These are phyloP conservation scores for Omphalotus guepiniiformis DNA, from an alignment of 768 basidiomycete genomes.

Conservation along the genomic window DNA sequence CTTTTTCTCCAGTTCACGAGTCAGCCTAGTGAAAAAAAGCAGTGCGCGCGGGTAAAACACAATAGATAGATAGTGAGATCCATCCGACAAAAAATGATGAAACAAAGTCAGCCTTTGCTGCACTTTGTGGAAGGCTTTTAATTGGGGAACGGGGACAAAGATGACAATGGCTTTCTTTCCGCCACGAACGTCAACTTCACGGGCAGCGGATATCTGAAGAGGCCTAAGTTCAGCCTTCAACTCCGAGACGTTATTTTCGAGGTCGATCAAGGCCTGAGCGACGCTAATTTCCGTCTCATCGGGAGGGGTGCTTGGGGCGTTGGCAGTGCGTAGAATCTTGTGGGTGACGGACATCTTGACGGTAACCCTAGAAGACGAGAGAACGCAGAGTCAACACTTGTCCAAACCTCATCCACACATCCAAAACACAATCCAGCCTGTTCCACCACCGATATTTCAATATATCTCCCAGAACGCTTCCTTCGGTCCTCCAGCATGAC, in stretches of 20 bases:
- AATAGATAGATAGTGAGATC: too few species aligned
- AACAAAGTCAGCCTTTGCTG: conserved; percentile 63
- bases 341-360: conserved; percentile 70
- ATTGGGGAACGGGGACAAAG: conserved; percentile 95
- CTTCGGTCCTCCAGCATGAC: conserved; percentile 19
- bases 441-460: conserved; percentile 22
- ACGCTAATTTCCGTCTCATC: conserved; percentile 89
- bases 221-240: conserved; percentile 94
- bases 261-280: conserved; percentile 94
- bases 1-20: conserved; percentile 99
- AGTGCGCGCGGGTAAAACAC: too few species aligned
- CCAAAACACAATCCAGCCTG: conserved; percentile 52
- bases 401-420: conserved; percentile 17
- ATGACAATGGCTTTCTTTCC: conserved; percentile 99
- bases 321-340: conserved; percentile 96
- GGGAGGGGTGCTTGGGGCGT: conserved; percentile 85
- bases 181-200: conserved; percentile 98
- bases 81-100: not conserved
- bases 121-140: conserved; percentile 98
- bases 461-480: conserved; percentile 14
- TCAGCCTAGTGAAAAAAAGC: conserved; percentile 59
- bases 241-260: conserved; percentile 97
- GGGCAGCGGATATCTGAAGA: conserved; percentile 96
- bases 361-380: conserved; percentile 29
- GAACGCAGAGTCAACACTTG: conserved; percentile 11